Percentiles rank a stretch among this genome's conserved stretches.
These are phyloP conservation scores for Triglochin maritima DNA, from an alignment of 106 monocot genomes.

Conservation along the genomic window DNA sequence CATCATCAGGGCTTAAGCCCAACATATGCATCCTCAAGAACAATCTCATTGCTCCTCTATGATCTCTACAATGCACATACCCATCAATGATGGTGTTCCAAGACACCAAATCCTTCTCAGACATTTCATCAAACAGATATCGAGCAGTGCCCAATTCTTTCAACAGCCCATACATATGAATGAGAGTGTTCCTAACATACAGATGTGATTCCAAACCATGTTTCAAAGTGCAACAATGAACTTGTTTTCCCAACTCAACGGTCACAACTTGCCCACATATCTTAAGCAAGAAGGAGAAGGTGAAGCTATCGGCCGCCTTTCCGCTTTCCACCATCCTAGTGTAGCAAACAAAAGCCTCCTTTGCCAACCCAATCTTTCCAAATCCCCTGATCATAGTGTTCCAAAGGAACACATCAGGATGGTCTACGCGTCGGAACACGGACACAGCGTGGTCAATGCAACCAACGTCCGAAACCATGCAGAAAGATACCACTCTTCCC, in stretches of 20 bases:
- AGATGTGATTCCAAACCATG: constrained; percentile 26
- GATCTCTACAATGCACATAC: constrained; percentile 17
- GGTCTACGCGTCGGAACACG: constrained; percentile 23
- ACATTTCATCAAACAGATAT: constrained; percentile 38
- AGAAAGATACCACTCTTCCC: constrained; percentile 45
- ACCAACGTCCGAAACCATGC: constrained; percentile 22
- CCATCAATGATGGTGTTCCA: constrained; percentile 52
- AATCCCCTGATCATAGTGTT: constrained; percentile 65
- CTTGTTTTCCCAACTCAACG: constrained; percentile 26
- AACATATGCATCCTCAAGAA: constrained; percentile 24
- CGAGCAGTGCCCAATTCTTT: constrained; percentile 9
- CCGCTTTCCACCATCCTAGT: constrained; percentile 22
- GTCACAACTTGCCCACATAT: constrained; percentile 21
- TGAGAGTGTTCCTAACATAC: constrained; percentile 44
- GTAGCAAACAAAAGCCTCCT: constrained; percentile 39
- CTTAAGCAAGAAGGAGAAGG: constrained; percentile 54
- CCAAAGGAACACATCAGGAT: constrained; percentile 43
- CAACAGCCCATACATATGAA: constrained; percentile 44
- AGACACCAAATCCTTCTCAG: constrained; percentile 26
- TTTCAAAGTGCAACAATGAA: constrained; percentile 38
- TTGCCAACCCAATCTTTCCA: constrained; percentile 16
- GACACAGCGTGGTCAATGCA: constrained; percentile 32
- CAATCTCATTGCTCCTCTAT: constrained; percentile 20
- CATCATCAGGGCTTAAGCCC: constrained; percentile 30
- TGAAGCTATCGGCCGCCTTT: constrained; percentile 45